These are phyloP conservation scores for Neonectria neomacrospora DNA, from an alignment of 2,329 filamentous ascomycete species.

Conservation along the genomic window DNA sequence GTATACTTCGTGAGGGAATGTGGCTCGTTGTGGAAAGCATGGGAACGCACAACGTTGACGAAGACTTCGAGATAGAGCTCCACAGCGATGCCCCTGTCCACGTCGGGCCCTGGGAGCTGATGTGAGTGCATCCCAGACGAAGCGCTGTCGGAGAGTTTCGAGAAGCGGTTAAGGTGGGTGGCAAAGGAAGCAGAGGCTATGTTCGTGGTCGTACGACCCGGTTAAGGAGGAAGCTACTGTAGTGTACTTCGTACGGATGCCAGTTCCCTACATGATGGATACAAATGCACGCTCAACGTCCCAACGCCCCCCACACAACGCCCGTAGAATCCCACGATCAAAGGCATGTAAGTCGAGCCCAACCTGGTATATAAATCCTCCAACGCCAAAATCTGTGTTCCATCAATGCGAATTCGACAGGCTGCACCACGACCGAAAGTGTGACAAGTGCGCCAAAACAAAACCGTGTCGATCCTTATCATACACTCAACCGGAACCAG, in stretches of 20 bases:
- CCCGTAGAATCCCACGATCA: constrained; percentile 26
- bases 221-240: constrained; percentile 7
- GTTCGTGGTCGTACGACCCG: neutral
- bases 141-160: neutral
- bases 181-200: neutral
- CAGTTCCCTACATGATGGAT: constrained; percentile 11
- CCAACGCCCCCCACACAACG: constrained; percentile 19
- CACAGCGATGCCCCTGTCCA: constrained; percentile 61
- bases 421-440: neutral
- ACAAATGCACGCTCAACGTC: constrained; percentile 19
- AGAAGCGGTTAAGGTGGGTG: neutral
- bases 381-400: constrained; percentile 37
- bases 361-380: constrained; percentile 41
- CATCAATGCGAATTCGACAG: constrained; percentile 20
- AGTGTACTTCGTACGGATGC: neutral
- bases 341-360: constrained; percentile 32
- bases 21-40: constrained; percentile 88
- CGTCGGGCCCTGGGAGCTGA: constrained; percentile 56
- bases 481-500: neutral
- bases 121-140: constrained; percentile 22
- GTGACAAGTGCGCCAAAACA: neutral
- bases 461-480: neutral
- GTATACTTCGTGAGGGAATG: constrained; percentile 65
- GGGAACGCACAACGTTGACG: constrained; percentile 59
- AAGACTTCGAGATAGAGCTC: constrained; percentile 64